phyloP scores from a whole-genome alignment of 2,329 filamentous ascomycete genomes.

The Fusarium poae region DNA sequence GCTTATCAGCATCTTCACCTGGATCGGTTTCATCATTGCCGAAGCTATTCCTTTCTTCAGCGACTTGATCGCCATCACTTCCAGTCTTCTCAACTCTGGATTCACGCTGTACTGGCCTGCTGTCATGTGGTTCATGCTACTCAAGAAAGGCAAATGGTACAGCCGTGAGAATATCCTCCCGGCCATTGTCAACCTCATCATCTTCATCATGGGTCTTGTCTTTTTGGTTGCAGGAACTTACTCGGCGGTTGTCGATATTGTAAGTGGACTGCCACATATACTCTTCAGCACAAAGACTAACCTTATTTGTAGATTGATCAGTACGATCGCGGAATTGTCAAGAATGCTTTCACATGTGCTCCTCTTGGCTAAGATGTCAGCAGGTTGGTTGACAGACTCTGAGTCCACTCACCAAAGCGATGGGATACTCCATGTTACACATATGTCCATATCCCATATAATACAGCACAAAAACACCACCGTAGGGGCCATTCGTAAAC shows the following conservation, averaged over 20 bases:
- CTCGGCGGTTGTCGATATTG: constrained; percentile 32
- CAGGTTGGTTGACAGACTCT: not conserved
- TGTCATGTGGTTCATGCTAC: constrained; percentile 57
- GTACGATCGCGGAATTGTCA: constrained; percentile 37
- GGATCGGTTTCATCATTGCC: constrained; percentile 61
- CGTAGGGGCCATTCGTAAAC: constrained; percentile 45
- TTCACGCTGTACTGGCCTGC: constrained; percentile 57
- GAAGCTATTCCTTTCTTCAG: constrained; percentile 80
- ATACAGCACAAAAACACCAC: constrained; percentile 41
- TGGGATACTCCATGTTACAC: constrained; percentile 38
- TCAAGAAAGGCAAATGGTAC: constrained; percentile 45
- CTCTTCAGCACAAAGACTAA: not conserved
- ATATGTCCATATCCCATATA: constrained; percentile 37
- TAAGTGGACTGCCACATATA: not conserved
- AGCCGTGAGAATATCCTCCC: constrained; percentile 32
- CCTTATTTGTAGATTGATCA: constrained; percentile 22
- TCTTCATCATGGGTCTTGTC: constrained; percentile 37
- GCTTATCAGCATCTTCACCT: constrained; percentile 68
- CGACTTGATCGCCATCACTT: constrained; percentile 68
- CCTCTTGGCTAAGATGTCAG: constrained; percentile 20
- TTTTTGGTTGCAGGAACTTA: constrained; percentile 39
- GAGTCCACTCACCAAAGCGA: constrained; percentile 10
- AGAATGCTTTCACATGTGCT: constrained; percentile 29
- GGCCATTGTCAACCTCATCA: constrained; percentile 32
- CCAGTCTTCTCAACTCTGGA: constrained; percentile 60